A percentile compares a stretch with the other conserved stretches of the same genome.
phyloP scores from a whole-genome alignment of 345 rosid genomes.

The Salix koriyanagi region DNA sequence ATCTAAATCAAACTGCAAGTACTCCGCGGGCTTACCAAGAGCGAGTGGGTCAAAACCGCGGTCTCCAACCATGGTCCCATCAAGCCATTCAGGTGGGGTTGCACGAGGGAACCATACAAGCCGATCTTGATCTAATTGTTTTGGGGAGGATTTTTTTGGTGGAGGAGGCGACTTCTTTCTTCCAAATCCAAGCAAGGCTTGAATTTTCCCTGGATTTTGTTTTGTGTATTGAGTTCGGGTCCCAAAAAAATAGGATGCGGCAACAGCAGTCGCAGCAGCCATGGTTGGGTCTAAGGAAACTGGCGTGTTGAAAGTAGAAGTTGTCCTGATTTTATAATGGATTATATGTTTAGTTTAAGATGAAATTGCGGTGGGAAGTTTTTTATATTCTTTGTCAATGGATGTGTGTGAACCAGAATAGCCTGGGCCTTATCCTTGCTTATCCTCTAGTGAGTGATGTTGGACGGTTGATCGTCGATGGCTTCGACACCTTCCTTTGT shows the following conservation, averaged over 20 bases:
- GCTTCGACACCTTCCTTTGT: slow-evolving; percentile 22
- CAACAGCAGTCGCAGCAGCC: slow-evolving; percentile 31
- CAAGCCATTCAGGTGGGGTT: slow-evolving; percentile 66
- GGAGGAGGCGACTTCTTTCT: slow-evolving; percentile 45
- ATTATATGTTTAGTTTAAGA: background rate
- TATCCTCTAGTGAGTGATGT: slow-evolving; percentile 32
- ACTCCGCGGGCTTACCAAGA: slow-evolving; percentile 77
- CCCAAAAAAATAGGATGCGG: slow-evolving; percentile 56
- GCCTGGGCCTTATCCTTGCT: slow-evolving; percentile 39
- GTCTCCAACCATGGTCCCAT: slow-evolving; percentile 79
- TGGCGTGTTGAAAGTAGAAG: background rate
- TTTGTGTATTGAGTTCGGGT: slow-evolving; percentile 32
- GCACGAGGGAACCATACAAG: slow-evolving; percentile 79
- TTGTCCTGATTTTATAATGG: background rate
- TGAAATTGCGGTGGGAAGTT: background rate
- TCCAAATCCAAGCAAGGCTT: slow-evolving; percentile 54
- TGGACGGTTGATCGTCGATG: slow-evolving; percentile 28
- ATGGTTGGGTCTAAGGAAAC: slow-evolving; percentile 10
- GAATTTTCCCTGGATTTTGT: slow-evolving; percentile 36
- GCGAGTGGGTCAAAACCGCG: slow-evolving; percentile 89
- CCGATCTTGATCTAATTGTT: slow-evolving; percentile 22
- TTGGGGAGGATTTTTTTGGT: slow-evolving; percentile 21
- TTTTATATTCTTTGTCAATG: background rate
- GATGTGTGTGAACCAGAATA: slow-evolving; percentile 17
- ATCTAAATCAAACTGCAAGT: slow-evolving; percentile 76